These are phyloP conservation scores for Achaetomiella virescens DNA, from an alignment of 495 filamentous ascomycete species.

Conservation along the genomic window DNA sequence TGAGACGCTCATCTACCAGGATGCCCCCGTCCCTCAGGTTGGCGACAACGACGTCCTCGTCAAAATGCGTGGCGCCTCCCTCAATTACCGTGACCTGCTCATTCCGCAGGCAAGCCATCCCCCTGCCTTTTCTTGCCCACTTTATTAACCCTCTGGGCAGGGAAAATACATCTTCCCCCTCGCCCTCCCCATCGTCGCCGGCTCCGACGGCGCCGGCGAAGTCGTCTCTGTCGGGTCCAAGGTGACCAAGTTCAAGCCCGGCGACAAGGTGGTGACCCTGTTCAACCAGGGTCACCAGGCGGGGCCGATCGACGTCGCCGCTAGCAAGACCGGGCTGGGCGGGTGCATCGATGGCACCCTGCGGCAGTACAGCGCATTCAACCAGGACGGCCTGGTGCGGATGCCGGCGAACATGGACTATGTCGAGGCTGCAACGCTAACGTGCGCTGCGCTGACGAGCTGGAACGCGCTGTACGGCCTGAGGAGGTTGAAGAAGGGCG, in stretches of 20 bases:
- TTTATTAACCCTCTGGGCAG: slow-evolving; percentile 23
- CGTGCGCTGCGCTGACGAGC: slow-evolving; percentile 69
- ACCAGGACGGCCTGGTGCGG: slow-evolving; percentile 62
- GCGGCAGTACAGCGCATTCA: slow-evolving; percentile 64
- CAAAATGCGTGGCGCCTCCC: slow-evolving; percentile 64
- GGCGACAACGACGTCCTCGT: slow-evolving; percentile 72
- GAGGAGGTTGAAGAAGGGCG: slow-evolving; percentile 57
- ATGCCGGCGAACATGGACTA: slow-evolving; percentile 57
- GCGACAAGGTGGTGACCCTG: slow-evolving; percentile 66
- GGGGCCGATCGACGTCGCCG: slow-evolving; percentile 45
- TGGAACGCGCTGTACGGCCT: slow-evolving; percentile 82
- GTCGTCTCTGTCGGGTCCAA: slow-evolving; percentile 62
- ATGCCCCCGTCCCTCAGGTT: slow-evolving; percentile 50
- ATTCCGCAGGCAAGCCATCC: slow-evolving; percentile 53
- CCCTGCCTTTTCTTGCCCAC: neutral
- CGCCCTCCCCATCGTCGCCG: slow-evolving; percentile 54
- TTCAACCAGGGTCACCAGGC: slow-evolving; percentile 74
- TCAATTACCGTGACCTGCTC: slow-evolving; percentile 79
- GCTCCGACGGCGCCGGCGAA: slow-evolving; percentile 73
- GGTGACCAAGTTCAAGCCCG: slow-evolving; percentile 61
- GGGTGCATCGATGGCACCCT: slow-evolving; percentile 65
- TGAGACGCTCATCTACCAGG: slow-evolving; percentile 52
- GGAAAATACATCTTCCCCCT: slow-evolving; percentile 63
- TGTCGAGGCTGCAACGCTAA: slow-evolving; percentile 59
- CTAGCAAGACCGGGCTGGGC: slow-evolving; percentile 55